phyloP scores from a whole-genome alignment of 495 filamentous ascomycete genomes.

The Annulohypoxylon bovei region DNA sequence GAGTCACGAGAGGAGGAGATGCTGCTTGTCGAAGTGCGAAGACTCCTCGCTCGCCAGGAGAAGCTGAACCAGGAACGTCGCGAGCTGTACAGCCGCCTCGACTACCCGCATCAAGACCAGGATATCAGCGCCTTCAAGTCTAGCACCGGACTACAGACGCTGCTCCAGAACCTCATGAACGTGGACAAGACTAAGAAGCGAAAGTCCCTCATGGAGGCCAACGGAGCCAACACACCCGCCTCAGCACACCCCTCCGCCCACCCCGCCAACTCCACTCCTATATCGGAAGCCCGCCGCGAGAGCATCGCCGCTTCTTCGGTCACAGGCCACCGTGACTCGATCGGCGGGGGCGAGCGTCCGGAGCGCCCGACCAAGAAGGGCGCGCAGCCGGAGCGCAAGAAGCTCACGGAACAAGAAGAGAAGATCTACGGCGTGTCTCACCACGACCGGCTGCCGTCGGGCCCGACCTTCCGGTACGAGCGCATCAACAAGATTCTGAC shows the following conservation, averaged over 20 bases:
- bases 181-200: conserved; percentile 90
- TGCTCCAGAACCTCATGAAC: conserved; percentile 80
- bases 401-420: conserved; percentile 79
- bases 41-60: conserved; percentile 84
- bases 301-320: conserved; percentile 58
- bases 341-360: conserved; percentile 53
- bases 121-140: conserved; percentile 78
- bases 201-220: conserved; percentile 66
- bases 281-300: conserved; percentile 58
- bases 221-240: conserved; percentile 61
- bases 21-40: conserved; percentile 85
- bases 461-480: conserved; percentile 80
- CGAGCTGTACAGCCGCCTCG: conserved; percentile 89
- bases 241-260: conserved; percentile 44
- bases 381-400: conserved; percentile 64
- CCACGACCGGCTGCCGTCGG: conserved; percentile 84
- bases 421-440: conserved; percentile 81
- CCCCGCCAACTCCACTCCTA: conserved; percentile 48
- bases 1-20: conserved; percentile 92
- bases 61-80: conserved; percentile 84
- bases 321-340: conserved; percentile 58
- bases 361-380: conserved; percentile 64
- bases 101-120: conserved; percentile 75
- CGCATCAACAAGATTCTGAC: conserved; percentile 82
- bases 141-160: conserved; percentile 77